Evolutionary conservation across 1,284 basidiomycete species (phyloP), one percentile per base, ranked within the genome.

Genomic region (Ceratobasidium sp.): DNA sequence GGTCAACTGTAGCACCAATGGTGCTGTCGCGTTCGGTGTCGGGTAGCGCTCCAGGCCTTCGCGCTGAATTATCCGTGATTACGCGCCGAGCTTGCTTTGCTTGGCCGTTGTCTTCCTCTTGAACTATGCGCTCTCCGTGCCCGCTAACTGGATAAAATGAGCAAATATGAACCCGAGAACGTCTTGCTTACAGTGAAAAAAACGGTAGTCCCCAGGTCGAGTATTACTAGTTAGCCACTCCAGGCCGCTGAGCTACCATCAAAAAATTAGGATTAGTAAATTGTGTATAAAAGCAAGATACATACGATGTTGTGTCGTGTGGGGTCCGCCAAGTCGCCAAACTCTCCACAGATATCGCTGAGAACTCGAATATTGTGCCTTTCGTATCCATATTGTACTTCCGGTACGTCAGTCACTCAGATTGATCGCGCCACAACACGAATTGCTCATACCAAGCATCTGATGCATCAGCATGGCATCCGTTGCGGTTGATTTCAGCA

Each of bases 1-100:
- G 22, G 4, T 3, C 15, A 49, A 11, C 13, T 13, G 46, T 49
- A 11, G 46, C 9, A 49, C 19, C 4, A 2, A 13, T 19, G 2
- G 2, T 3, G 13, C 11, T 49, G 4, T 54, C 66, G 4, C 34
- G 59, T 43, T 62, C 59, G 34, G 34, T 34, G 13, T 52, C 25
- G 34, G 7, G 15, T 2, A 62, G 19, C 37, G 61, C 37, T 37
- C 51, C 66, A 17, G 66, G 66, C n/a, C 15, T 5, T 49, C 46
- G 11, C 19, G 9, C 17, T 6, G 7, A 54, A 13, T 49, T 13
- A 15, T 40, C 51, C 11, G 19, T 66, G 4, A 32, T 13, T 2
- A 66, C 64, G 15, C n/a, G 43, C 17, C 68, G 52, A 22, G 54
- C 44, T 59, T 59, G 52, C n/a, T 70, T 59, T 3, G 37, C 68